A percentile compares a stretch with the other conserved stretches of the same genome.
Evolutionary conservation across 2,329 filamentous ascomycete genomes (phyloP).

Genomic region (Aspergillus sp.): DNA sequence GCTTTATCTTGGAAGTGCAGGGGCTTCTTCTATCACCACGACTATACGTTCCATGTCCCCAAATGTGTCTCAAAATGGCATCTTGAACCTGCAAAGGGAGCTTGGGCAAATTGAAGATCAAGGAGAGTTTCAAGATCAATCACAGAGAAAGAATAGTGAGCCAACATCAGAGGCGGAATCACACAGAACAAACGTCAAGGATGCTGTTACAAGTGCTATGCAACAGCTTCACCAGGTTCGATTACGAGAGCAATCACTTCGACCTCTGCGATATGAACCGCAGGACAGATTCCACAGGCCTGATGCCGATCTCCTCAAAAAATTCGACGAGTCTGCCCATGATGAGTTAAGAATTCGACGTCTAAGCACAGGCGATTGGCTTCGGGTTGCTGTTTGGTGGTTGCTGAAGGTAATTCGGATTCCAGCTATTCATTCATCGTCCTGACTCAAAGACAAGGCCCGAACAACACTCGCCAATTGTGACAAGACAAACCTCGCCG

Average conservation of each 20-base stretch:
- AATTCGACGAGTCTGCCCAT: constrained; percentile 14
- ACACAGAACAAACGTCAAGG: constrained; percentile 8
- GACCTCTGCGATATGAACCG: constrained; percentile 22
- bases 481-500: constrained; percentile 14
- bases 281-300: constrained; percentile 21
- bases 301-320: constrained; percentile 11
- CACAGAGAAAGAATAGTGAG: not conserved
- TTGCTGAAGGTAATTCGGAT: constrained; percentile 19
- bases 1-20: constrained; percentile 2
- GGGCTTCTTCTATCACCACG: constrained; percentile 6
- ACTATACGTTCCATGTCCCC: constrained; percentile 1
- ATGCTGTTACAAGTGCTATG: constrained; percentile 20
- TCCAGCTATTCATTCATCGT: not conserved
- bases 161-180: not conserved
- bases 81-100: not conserved
- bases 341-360: constrained; percentile 17
- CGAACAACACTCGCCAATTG: constrained; percentile 16
- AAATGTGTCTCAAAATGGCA: not conserved
- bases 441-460: constrained; percentile 10
- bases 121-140: constrained; percentile 3
- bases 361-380: constrained; percentile 23
- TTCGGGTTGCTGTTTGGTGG: constrained; percentile 29
- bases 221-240: constrained; percentile 19
- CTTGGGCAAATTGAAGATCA: constrained; percentile 1
- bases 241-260: constrained; percentile 18